Evolutionary conservation across 495 filamentous ascomycete species (phyloP).

Genomic region (Pyrenula aspistea): DNA sequence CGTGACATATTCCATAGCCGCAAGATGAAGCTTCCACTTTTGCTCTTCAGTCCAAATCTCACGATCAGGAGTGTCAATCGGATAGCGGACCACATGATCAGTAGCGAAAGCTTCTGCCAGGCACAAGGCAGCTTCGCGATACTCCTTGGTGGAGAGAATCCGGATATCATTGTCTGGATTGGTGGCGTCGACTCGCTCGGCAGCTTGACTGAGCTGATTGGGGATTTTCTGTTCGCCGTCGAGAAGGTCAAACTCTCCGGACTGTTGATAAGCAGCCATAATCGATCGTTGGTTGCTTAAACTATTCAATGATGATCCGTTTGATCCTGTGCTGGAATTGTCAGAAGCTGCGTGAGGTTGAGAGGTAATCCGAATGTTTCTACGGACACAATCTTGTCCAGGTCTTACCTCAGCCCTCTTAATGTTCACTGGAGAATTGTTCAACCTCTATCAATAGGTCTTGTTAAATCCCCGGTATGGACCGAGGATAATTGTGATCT

Average conservation of each 20-base stretch:
- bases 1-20: conserved; percentile 61
- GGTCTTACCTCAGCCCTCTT: conserved; percentile 22
- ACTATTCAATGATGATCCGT: conserved; percentile 9
- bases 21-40: conserved; percentile 62
- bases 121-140: conserved; percentile 50
- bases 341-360: conserved; percentile 6
- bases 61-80: conserved; percentile 54
- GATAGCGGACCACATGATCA: conserved; percentile 62
- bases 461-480: conserved; percentile 51
- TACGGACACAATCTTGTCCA: conserved; percentile 33
- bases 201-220: conserved; percentile 18
- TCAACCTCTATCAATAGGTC: conserved; percentile 21
- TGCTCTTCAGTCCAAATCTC: conserved; percentile 43
- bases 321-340: conserved; percentile 17
- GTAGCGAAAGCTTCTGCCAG: conserved; percentile 66
- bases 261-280: conserved; percentile 2
- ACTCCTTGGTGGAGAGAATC: conserved; percentile 44
- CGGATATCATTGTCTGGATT: conserved; percentile 30
- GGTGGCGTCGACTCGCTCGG: not conserved
- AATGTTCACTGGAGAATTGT: too few relatives aligned
- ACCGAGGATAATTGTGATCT: conserved; percentile 60
- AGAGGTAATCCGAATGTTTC: too few relatives aligned
- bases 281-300: conserved; percentile 1
- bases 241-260: conserved; percentile 3
- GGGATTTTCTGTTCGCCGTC: conserved; percentile 1